A percentile compares a stretch with the other conserved stretches of the same genome.
Conservation (phyloP, 1,139 yeast species). For the Yamadazyma sp. region DNA sequence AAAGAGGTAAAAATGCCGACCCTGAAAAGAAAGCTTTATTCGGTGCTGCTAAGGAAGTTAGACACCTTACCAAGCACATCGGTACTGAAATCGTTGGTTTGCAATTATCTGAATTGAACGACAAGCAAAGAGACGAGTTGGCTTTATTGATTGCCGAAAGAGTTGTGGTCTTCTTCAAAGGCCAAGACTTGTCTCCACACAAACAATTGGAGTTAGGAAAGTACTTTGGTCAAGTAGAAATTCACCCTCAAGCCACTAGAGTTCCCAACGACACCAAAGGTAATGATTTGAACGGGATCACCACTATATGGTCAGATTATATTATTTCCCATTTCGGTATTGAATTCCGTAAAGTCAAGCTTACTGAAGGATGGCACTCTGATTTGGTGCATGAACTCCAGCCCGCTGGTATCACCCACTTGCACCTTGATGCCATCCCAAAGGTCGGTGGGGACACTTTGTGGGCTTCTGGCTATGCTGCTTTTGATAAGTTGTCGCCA, state of each 20-base stretch:
- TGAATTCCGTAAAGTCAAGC: constrained; percentile 28
- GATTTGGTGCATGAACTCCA: constrained; percentile 38
- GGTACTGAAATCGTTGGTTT: constrained; percentile 59
- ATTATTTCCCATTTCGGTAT: constrained; percentile 23
- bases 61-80: constrained; percentile 44
- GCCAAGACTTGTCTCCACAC: constrained; percentile 44
- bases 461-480: constrained; percentile 40
- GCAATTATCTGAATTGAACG: constrained; percentile 48
- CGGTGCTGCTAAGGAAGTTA: constrained; percentile 53
- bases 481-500: constrained; percentile 39
- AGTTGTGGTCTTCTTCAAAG: constrained; percentile 44
- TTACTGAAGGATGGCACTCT: constrained; percentile 39
- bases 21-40: constrained; percentile 53
- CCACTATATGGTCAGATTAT: constrained; percentile 56
- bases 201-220: constrained; percentile 46
- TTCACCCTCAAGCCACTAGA: constrained; percentile 41
- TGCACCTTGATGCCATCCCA: constrained; percentile 37
- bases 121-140: constrained; percentile 53
- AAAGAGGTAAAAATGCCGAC: constrained; percentile 51
- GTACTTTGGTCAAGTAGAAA: constrained; percentile 45
- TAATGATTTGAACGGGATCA: constrained; percentile 34
- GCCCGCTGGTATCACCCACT: constrained; percentile 41
- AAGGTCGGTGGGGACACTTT: constrained; percentile 37
- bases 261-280: constrained; percentile 25
- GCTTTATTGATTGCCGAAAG: constrained; percentile 45